Conservation (phyloP, 352 stramenopile genomes). For the Globisporangium lucens region DNA sequence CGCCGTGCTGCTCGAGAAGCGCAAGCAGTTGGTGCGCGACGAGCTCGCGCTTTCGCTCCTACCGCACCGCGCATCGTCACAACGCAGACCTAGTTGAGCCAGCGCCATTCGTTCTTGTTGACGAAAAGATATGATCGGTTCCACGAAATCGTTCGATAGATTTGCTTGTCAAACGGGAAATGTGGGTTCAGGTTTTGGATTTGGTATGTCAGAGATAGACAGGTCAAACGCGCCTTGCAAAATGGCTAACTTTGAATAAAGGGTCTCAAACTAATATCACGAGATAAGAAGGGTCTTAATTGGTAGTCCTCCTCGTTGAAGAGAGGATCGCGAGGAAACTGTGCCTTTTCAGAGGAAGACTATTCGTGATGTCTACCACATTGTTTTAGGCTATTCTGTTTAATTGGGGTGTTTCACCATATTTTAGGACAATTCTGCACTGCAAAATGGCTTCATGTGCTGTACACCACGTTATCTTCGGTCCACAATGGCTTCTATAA, state of each 20-base stretch:
- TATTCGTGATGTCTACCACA: neutral
- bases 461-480: neutral
- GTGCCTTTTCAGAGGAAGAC: neutral
- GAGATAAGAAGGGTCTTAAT: neutral
- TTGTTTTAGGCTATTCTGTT: neutral
- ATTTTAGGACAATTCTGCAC: neutral
- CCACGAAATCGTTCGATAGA: neutral
- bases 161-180: neutral
- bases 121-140: neutral
- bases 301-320: neutral
- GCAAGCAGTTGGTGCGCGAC: slow-evolving; percentile 23
- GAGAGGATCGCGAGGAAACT: neutral
- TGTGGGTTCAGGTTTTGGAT: neutral
- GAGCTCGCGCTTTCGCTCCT: slow-evolving; percentile 21
- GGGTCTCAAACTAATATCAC: neutral
- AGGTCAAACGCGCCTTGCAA: too few species aligned
- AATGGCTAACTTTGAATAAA: too few species aligned
- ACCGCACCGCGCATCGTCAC: neutral
- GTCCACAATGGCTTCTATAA: neutral
- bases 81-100: too few species aligned
- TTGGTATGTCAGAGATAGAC: too few species aligned
- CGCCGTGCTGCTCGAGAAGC: slow-evolving; percentile 23
- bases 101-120: neutral
- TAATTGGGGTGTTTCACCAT: neutral
- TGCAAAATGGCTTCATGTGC: neutral